Base-by-base conservation (phyloP, 805 yeast species). In the Candida qinlingensis region DNA sequence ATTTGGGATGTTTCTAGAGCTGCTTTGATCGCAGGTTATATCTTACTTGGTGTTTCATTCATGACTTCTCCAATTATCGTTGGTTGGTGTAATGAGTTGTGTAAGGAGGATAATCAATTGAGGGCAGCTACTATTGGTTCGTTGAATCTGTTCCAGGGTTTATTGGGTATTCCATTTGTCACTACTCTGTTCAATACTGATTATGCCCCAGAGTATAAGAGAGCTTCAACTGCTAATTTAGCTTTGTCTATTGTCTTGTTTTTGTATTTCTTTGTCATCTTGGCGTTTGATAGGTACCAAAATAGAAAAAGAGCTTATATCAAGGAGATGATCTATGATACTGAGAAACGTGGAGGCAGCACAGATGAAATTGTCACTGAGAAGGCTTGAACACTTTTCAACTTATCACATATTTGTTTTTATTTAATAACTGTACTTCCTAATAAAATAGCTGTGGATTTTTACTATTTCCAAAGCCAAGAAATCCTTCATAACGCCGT, bases 31-130 rank as follows among this genome's bases (percentile, higher is more conserved):
- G 45, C 41, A 37, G 60, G 57, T 1, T 58, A 51, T 40, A 34
- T 49, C 11, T 34, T 56, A 12, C 42, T 42, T 5, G 61, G 59
- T 43, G 49, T 54, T 9, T 49, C 41, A 34, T 49, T 45, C 10
- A 56, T 58, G 2, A 42, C 49, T 10, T 52, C 56, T 4, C 56
- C 57, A n/a, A 39, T 53, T 26, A 50, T 57, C 26, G 59, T 54
- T 38, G 50, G 53, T 28, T 59, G 62, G 61, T 53, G 59, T 39
- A 58, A 58, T 39, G 61, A 58, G 39, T 30, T 57, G 46, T 50
- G 58, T 4, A 54, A 53, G 37, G 62, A 58, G 25, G 62, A 57
- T 41, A 52, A 48, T n/a, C 61, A 59, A 36, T 41, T 54, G n/a
- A 54, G 61, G 45, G 61, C 59, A 10, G 50, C 54, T 26, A 52